phyloP scores from a whole-genome alignment of 108 stramenopile genomes.

The Skeletonema potamos region DNA sequence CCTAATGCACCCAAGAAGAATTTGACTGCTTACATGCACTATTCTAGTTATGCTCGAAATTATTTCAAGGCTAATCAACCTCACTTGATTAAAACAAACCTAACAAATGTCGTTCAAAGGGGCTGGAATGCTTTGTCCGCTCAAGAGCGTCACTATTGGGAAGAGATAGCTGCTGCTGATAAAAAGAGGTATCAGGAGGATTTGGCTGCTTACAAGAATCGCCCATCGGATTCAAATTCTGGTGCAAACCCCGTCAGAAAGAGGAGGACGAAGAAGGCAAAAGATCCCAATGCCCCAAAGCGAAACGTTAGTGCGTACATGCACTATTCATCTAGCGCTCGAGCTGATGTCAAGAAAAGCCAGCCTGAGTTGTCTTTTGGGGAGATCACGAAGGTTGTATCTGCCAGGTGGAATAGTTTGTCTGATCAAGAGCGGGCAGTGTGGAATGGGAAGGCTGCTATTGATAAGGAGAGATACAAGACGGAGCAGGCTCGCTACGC shows the following conservation, averaged over 20 bases:
- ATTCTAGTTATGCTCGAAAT: slow-evolving; percentile 59
- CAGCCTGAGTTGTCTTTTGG: slow-evolving; percentile 73
- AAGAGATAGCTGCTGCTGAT: slow-evolving; percentile 66
- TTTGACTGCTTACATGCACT: slow-evolving; percentile 76
- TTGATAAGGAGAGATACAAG: slow-evolving; percentile 72
- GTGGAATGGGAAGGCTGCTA: slow-evolving; percentile 71
- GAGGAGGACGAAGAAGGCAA: slow-evolving; percentile 50
- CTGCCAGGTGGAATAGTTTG: slow-evolving; percentile 70
- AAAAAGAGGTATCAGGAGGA: slow-evolving; percentile 66
- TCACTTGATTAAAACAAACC: slow-evolving; percentile 62
- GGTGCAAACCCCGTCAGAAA: not conserved
- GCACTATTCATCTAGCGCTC: slow-evolving; percentile 61
- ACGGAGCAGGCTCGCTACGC: slow-evolving; percentile 56
- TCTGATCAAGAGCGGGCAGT: slow-evolving; percentile 53
- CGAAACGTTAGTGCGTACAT: slow-evolving; percentile 72
- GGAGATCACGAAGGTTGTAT: slow-evolving; percentile 70
- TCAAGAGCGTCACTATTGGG: slow-evolving; percentile 63
- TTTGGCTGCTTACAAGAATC: slow-evolving; percentile 56
- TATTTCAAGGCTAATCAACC: slow-evolving; percentile 67
- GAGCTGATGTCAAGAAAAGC: slow-evolving; percentile 61
- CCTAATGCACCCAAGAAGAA: slow-evolving; percentile 79
- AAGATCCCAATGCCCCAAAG: slow-evolving; percentile 77
- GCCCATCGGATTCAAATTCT: not conserved
- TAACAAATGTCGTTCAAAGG: slow-evolving; percentile 64
- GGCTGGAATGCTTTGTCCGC: slow-evolving; percentile 69